Percentiles rank a stretch among this genome's conserved stretches.
Conservation (phyloP, 2,329 filamentous ascomycete genomes). For the Sporothrix inflata region DNA sequence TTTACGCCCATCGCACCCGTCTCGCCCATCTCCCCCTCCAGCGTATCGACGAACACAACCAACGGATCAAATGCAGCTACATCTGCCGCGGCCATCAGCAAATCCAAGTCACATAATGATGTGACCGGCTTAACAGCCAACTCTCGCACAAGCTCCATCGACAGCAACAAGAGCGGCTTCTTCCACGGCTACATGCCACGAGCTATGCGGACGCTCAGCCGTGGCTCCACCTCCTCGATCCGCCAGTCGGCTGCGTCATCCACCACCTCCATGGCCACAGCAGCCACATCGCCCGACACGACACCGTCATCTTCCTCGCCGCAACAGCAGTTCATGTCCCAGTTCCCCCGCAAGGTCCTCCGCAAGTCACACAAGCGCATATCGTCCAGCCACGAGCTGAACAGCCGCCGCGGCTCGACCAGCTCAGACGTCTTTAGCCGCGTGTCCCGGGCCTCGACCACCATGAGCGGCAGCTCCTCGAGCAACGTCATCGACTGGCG, state of each 20-base stretch:
- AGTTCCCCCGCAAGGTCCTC: slow-evolving; percentile 33
- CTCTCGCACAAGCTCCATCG: slow-evolving; percentile 37
- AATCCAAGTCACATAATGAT: slow-evolving; percentile 33
- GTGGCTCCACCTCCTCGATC: slow-evolving; percentile 33
- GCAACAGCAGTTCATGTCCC: slow-evolving; percentile 26
- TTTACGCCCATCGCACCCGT: slow-evolving; percentile 7
- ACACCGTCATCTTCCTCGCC: slow-evolving; percentile 26
- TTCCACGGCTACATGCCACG: slow-evolving; percentile 34
- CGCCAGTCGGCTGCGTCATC: slow-evolving; percentile 26
- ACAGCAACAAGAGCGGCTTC: slow-evolving; percentile 36
- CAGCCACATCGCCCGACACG: slow-evolving; percentile 28
- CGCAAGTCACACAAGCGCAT: slow-evolving; percentile 33
- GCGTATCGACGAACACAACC: not conserved
- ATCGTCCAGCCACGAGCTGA: slow-evolving; percentile 32
- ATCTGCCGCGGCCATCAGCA: slow-evolving; percentile 19
- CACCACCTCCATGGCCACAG: slow-evolving; percentile 22
- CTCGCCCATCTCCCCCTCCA: not conserved
- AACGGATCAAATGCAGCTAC: not conserved
- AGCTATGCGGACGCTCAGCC: slow-evolving; percentile 37
- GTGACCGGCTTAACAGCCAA: slow-evolving; percentile 29
- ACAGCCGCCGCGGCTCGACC: slow-evolving; percentile 39
- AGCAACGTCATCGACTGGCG: slow-evolving; percentile 42
- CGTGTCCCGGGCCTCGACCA: slow-evolving; percentile 37
- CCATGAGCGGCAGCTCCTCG: slow-evolving; percentile 37
- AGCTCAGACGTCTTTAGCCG: slow-evolving; percentile 39